These are phyloP conservation scores for Xylaria palmicola DNA, from an alignment of 495 filamentous ascomycete genomes.

Conservation along the genomic window DNA sequence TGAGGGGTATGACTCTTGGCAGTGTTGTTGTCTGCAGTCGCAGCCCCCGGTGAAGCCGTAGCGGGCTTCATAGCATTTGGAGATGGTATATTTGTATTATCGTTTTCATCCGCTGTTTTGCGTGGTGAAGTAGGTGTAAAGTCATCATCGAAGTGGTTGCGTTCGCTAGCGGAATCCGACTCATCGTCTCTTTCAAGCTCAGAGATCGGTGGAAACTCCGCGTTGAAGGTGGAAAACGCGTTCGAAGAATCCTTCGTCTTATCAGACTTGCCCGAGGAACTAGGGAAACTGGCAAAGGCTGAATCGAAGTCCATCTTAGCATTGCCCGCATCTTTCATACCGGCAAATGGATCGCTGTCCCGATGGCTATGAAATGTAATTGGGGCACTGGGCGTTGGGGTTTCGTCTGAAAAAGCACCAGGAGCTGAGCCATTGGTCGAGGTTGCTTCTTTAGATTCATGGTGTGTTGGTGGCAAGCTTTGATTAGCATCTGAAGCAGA, in stretches of 20 bases:
- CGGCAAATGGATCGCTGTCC: conserved; percentile 55
- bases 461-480: conserved; percentile 29
- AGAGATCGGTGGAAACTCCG: conserved; percentile 93
- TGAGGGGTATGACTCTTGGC: conserved; percentile 21
- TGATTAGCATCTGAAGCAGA: conserved; percentile 31
- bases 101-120: conserved; percentile 31
- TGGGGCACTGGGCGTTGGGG: conserved; percentile 45
- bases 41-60: conserved; percentile 16
- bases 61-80: conserved; percentile 29
- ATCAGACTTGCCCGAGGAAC: conserved; percentile 27
- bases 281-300: conserved; percentile 64
- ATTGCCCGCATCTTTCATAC: conserved; percentile 53
- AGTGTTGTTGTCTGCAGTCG: conserved; percentile 20
- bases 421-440: conserved; percentile 43
- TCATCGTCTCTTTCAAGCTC: conserved; percentile 80
- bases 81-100: conserved; percentile 26
- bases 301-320: conserved; percentile 75
- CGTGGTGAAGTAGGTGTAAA: conserved; percentile 72
- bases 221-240: conserved; percentile 48
- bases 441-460: conserved; percentile 23
- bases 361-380: conserved; percentile 39
- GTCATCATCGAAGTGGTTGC: conserved; percentile 86
- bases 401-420: conserved; percentile 59
- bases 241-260: conserved; percentile 34
- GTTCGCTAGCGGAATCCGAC: conserved; percentile 71